Evolutionary conservation across 2,329 filamentous ascomycete species (phyloP), one percentile per base, ranked within the genome.

Genomic region (Fusarium torulosum): DNA sequence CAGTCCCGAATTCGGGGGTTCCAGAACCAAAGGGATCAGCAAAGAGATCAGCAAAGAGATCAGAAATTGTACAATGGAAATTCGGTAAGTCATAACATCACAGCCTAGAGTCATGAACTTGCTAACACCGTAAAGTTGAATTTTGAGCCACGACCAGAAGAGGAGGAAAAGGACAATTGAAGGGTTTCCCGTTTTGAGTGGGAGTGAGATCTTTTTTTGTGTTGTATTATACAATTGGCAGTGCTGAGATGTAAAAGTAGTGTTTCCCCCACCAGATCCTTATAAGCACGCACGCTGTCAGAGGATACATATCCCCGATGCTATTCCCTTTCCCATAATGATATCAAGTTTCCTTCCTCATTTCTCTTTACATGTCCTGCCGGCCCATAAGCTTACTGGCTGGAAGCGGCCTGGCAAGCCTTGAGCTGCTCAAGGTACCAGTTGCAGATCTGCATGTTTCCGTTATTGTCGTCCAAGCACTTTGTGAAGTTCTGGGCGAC

Each of bases 371-470:
- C 23, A 13, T 42, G 33, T 27, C 25, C 27, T 44, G 50, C 37
- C 29, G 23, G 17, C 23, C 21, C 21, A 35, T 31, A 42, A 29
- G 44, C 78, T 71, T 88, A 93, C 82, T 93, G 88, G 80, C 84
- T 88, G 55, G 92, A 90, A 73, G 92, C 91, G 69, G 87, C 83
- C 85, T 95, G 92, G 86, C 92, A 95, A 57, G 92, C 91, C 86
- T 94, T 95, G 81, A 99, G 86, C 87, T 99, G 95, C 80, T 99
- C 96, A 75, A 99, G 84, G 81, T 99, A 99, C 94, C 95, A 99
- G 72, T 92, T 91, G 84, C 96, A 99, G 78, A 97, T 96, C 78
- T 91, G 90, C 91, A 99, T 89, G 82, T 96, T 94, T 73, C 96
- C 96, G 78, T 89, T 84, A 81, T 99, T 91, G 77, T 98, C 92